phyloP scores from a whole-genome alignment of 352 stramenopile species.

The Globisporangium barbulae region DNA sequence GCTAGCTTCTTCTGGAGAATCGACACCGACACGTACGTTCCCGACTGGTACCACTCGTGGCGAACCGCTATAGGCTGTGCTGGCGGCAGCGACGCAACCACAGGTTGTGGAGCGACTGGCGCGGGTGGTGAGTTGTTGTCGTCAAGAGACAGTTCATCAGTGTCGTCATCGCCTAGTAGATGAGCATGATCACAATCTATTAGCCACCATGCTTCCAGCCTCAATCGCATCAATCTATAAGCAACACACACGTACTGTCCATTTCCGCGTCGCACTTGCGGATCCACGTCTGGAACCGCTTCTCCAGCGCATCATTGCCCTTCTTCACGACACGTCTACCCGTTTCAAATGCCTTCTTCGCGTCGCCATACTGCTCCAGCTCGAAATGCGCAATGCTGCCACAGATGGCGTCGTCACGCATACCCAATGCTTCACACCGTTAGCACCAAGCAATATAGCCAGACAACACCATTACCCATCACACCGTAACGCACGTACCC shows the following conservation, averaged over 20 bases:
- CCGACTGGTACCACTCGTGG: conserved; percentile 88
- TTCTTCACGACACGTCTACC: conserved; percentile 39
- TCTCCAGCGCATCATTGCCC: conserved; percentile 31
- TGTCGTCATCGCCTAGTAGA: neutral
- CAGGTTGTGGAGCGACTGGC: neutral
- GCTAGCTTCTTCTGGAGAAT: conserved; percentile 81
- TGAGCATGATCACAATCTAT: conserved; percentile 1
- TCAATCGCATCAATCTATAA: neutral
- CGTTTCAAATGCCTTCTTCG: conserved; percentile 56
- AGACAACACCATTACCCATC: neutral
- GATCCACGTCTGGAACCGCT: conserved; percentile 81
- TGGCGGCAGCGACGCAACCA: neutral
- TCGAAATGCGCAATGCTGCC: conserved; percentile 78
- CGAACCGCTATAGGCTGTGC: conserved; percentile 13
- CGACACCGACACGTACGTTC: conserved; percentile 74
- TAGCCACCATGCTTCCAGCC: neutral
- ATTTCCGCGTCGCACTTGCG: conserved; percentile 86
- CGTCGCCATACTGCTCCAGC: conserved; percentile 61
- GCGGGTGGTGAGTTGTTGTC: neutral
- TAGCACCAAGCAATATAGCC: neutral
- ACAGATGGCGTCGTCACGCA: neutral
- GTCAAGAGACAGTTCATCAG: conserved; percentile 10
- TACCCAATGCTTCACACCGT: neutral
- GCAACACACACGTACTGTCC: conserved; percentile 39
- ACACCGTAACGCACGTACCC: conserved; percentile 34